These are phyloP conservation scores for Pholiota molesta DNA, from an alignment of 768 basidiomycete genomes.

Conservation along the genomic window DNA sequence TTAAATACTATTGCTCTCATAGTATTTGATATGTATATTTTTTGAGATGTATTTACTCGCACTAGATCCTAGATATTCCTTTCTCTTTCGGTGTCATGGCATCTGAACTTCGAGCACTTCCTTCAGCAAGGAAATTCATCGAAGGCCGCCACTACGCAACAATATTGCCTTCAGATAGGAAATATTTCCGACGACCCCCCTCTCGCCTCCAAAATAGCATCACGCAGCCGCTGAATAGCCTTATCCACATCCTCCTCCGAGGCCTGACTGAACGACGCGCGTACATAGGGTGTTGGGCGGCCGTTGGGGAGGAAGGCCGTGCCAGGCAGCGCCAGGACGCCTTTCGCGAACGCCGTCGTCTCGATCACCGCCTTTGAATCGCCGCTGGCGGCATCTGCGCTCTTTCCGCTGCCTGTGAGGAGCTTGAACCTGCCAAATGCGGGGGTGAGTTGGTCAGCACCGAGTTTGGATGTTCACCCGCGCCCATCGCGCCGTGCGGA, in stretches of 20 bases:
- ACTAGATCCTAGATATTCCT: neutral
- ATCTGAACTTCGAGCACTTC: neutral
- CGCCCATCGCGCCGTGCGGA: neutral
- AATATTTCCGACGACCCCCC: conserved; percentile 3
- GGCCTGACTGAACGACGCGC: conserved; percentile 80
- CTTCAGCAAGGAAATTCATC: neutral
- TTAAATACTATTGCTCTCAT: neutral
- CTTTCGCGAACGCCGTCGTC: conserved; percentile 74
- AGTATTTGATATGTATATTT: neutral
- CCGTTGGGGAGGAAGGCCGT: conserved; percentile 79
- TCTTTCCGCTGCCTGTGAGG: conserved; percentile 37
- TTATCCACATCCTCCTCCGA: conserved; percentile 70
- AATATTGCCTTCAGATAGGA: neutral
- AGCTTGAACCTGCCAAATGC: conserved; percentile 67
- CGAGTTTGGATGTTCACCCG: neutral
- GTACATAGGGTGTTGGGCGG: conserved; percentile 70
- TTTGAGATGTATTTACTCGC: neutral
- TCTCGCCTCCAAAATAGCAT: conserved; percentile 37
- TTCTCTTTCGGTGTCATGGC: neutral
- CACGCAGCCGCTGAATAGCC: conserved; percentile 64
- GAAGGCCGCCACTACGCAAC: neutral
- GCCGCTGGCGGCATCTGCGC: conserved; percentile 36
- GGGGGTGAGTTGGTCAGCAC: neutral
- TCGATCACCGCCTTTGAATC: conserved; percentile 78
- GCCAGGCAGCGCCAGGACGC: conserved; percentile 91